These are phyloP conservation scores for Vachellia collinsii DNA, from an alignment of 306 rosid species.

Conservation along the genomic window DNA sequence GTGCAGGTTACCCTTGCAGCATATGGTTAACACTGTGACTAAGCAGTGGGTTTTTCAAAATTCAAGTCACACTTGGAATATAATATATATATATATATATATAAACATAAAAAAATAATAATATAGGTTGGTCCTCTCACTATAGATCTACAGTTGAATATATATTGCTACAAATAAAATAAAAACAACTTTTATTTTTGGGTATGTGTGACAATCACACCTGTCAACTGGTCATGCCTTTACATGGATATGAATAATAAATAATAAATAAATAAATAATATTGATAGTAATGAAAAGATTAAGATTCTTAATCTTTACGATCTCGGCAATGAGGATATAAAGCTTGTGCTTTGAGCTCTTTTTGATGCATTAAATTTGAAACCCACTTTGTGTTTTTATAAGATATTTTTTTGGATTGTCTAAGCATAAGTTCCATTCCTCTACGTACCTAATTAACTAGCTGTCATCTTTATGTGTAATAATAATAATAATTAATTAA, in stretches of 20 bases:
- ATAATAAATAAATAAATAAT: neutral
- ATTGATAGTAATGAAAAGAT: conserved; percentile 4
- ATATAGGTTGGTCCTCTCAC: conserved; percentile 28
- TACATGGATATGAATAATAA: conserved; percentile 15
- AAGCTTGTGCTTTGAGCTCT: conserved; percentile 37
- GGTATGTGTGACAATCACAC: conserved; percentile 15
- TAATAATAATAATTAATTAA: conserved; percentile 3
- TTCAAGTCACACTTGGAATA: neutral
- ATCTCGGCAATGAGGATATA: conserved; percentile 47
- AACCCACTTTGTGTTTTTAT: conserved; percentile 28
- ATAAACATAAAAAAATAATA: neutral
- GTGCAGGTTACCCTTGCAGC: conserved; percentile 13
- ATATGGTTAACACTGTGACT: neutral
- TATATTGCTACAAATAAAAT: neutral
- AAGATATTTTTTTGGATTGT: conserved; percentile 15
- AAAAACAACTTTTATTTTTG: conserved; percentile 4
- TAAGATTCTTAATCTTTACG: conserved; percentile 38
- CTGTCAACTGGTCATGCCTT: conserved; percentile 18
- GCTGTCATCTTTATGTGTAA: conserved; percentile 13
- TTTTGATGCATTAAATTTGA: conserved; percentile 39
- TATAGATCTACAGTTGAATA: neutral
- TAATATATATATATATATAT: neutral
- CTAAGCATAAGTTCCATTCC: conserved; percentile 45
- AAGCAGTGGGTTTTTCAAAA: conserved; percentile 23
- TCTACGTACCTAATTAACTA: conserved; percentile 26